phyloP scores from a whole-genome alignment of 768 basidiomycete species.

The Mycena vulgaris region DNA sequence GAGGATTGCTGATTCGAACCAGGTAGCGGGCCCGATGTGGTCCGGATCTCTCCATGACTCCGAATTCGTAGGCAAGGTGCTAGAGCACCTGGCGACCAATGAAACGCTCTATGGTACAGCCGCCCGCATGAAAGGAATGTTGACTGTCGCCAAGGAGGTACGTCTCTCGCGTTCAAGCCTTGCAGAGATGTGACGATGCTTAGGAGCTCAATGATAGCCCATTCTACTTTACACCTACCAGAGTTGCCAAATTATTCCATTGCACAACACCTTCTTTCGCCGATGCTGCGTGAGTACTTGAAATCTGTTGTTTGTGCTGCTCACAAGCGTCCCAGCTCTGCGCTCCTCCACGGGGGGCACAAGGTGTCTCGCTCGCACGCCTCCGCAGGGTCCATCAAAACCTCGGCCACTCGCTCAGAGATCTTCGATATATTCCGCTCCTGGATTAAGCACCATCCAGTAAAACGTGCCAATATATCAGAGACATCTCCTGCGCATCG shows the following conservation, averaged over 20 bases:
- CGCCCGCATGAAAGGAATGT: conserved; percentile 94
- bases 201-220: conserved; percentile 79
- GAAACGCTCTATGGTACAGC: conserved; percentile 82
- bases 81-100: conserved; percentile 79
- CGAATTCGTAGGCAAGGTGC: conserved; percentile 80
- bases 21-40: conserved; percentile 99
- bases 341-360: conserved; percentile 89
- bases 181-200: neutral
- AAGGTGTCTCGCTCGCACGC: conserved; percentile 94
- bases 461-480: conserved; percentile 87
- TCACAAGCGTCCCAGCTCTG: conserved; percentile 70
- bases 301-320: neutral
- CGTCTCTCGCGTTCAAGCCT: conserved; percentile 37
- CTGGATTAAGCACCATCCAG: conserved; percentile 88
- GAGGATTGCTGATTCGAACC: neutral
- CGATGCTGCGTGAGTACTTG: conserved; percentile 76
- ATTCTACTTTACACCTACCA: conserved; percentile 92
- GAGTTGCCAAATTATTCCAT: conserved; percentile 86
- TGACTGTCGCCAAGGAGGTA: conserved; percentile 91
- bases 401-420: conserved; percentile 78
- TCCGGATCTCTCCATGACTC: conserved; percentile 87
- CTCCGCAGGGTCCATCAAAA: conserved; percentile 91
- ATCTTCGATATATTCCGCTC: conserved; percentile 88
- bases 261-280: conserved; percentile 82
- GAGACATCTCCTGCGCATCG: conserved; percentile 77